Percentiles rank a stretch among this genome's conserved stretches.
Evolutionary conservation across 352 stramenopile genomes (phyloP).

Genomic region (Globisporangium splendens): DNA sequence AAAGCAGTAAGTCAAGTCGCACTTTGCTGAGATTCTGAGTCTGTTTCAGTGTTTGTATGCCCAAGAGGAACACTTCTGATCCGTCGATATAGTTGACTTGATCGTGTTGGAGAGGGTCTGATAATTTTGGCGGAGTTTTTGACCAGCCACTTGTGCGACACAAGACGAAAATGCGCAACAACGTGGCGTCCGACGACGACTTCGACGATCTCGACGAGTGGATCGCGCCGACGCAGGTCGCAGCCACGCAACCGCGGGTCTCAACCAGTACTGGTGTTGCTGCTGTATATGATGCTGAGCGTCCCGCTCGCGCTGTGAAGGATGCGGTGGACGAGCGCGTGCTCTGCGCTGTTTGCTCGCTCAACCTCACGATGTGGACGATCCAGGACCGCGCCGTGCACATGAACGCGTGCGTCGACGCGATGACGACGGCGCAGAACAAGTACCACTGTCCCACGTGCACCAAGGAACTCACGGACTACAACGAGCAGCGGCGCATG

Average conservation of each 20-base stretch:
- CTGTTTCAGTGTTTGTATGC: too few relatives aligned
- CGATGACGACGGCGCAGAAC: constrained; percentile 15
- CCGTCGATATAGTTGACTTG: not conserved
- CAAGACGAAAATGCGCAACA: not conserved
- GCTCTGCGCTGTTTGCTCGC: constrained; percentile 54
- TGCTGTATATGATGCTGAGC: not conserved
- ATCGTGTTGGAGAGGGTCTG: not conserved
- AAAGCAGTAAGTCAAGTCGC: too few relatives aligned
- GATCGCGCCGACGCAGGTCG: constrained; percentile 26
- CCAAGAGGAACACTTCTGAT: not conserved
- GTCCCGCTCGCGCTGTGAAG: not conserved
- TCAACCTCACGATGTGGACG: constrained; percentile 49
- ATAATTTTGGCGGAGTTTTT: not conserved
- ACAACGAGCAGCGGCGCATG: constrained; percentile 56
- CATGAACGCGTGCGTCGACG: constrained; percentile 77
- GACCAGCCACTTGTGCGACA: not conserved
- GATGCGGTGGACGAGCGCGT: constrained; percentile 14
- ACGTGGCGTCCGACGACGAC: constrained; percentile 8
- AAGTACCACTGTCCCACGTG: constrained; percentile 57
- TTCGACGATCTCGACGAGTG: constrained; percentile 18
- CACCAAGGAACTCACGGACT: constrained; percentile 51
- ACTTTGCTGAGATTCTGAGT: too few relatives aligned
- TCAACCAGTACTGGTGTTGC: not conserved
- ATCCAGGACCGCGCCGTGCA: constrained; percentile 54
- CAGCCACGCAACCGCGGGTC: constrained; percentile 1